phyloP scores from a whole-genome alignment of 257 asterid genomes.

The Ilex aquifolium region DNA sequence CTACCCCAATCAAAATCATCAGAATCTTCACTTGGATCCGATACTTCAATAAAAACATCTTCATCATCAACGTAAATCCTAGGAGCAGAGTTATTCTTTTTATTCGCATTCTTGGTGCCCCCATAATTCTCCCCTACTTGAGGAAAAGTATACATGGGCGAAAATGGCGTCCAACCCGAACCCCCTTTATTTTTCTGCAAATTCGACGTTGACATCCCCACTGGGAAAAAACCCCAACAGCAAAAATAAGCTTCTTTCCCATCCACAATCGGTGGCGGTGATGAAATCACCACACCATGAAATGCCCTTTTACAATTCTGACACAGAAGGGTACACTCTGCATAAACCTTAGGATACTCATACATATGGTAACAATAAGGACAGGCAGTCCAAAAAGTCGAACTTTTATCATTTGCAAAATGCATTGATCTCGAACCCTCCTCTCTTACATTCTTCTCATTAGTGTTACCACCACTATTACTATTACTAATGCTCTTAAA shows the following conservation, averaged over 20 bases:
- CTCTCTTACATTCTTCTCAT: not conserved
- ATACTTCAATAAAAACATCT: slow-evolving; percentile 56
- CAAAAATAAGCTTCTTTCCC: slow-evolving; percentile 61
- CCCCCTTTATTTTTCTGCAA: slow-evolving; percentile 33
- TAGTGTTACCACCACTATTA: too few species aligned
- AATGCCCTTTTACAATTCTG: slow-evolving; percentile 75
- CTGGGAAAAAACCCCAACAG: slow-evolving; percentile 73
- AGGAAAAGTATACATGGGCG: slow-evolving; percentile 67
- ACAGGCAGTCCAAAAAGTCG: slow-evolving; percentile 30
- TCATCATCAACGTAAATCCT: slow-evolving; percentile 60
- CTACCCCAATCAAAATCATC: slow-evolving; percentile 58
- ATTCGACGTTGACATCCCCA: slow-evolving; percentile 43
- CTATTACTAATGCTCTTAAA: not conserved
- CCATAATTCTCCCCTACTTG: slow-evolving; percentile 19
- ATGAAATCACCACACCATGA: slow-evolving; percentile 60
- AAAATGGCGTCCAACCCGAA: slow-evolving; percentile 73
- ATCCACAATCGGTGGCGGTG: slow-evolving; percentile 64
- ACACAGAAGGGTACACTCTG: slow-evolving; percentile 64
- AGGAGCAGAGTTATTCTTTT: slow-evolving; percentile 33
- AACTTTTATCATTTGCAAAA: too few species aligned
- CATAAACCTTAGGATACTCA: slow-evolving; percentile 60
- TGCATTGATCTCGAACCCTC: not conserved
- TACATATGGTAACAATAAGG: slow-evolving; percentile 83
- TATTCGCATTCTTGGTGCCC: not conserved
- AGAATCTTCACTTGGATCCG: slow-evolving; percentile 58